These are phyloP conservation scores for Venturia oleaginea DNA, from an alignment of 2,329 filamentous ascomycete genomes.

Conservation along the genomic window DNA sequence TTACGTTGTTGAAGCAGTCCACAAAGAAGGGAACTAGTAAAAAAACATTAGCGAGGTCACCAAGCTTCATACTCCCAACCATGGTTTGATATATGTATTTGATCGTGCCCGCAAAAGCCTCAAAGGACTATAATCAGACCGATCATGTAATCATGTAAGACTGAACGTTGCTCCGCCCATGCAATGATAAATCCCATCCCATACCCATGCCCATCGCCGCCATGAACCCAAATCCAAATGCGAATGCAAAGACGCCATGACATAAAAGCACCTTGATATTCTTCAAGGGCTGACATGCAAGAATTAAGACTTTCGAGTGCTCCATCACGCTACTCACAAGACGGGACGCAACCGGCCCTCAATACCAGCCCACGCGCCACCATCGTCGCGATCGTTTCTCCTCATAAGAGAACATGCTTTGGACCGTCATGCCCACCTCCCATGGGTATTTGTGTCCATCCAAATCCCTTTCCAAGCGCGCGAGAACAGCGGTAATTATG, in stretches of 20 bases:
- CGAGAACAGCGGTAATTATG: not conserved
- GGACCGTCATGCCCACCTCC: not conserved
- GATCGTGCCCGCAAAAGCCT: not conserved
- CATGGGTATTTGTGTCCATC: not conserved
- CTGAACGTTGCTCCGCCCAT: constrained; percentile 1
- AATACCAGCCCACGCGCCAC: not conserved
- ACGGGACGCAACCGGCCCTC: not conserved
- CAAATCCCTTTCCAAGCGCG: not conserved
- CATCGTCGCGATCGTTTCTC: not conserved
- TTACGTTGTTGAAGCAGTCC: too few species aligned
- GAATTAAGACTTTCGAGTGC: not conserved
- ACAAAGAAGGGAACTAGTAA: too few species aligned
- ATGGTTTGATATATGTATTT: not conserved
- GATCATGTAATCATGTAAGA: not conserved
- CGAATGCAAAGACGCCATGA: not conserved
- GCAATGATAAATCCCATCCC: not conserved
- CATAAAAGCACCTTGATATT: not conserved
- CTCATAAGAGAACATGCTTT: not conserved
- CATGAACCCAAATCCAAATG: not conserved
- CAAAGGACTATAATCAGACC: not conserved
- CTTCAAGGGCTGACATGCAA: not conserved
- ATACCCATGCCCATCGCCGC: not conserved
- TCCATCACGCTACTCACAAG: constrained; percentile 3
- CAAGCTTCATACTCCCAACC: not conserved
- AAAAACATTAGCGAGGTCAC: too few species aligned